Base-by-base conservation (phyloP, 2,329 filamentous ascomycete genomes). In the Colletotrichum salicis region DNA sequence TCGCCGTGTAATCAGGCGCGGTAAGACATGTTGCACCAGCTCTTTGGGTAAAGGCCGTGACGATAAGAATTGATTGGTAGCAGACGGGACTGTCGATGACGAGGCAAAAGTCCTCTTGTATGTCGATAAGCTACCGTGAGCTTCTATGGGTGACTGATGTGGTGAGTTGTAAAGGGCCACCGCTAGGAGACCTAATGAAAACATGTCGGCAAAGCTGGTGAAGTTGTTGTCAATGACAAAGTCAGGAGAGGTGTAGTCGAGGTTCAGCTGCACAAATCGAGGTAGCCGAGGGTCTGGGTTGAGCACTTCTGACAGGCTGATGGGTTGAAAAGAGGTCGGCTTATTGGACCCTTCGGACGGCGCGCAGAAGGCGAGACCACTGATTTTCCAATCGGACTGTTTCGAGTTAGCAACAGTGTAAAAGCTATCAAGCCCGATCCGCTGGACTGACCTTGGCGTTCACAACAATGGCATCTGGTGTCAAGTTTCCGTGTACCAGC, bases 321-420 rank as follows among this genome's bases (percentile, higher is more conserved):
- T 92, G 11, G 94, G 93, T 54, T 92, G 88, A 60, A 97, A 90
- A 4, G 94, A 92, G 3, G 94, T 93, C 57, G 92, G 87, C 75
- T 93, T 91, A 33, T 90, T 91, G 24, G 93, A 93, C 76, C 90
- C 89, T 76, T 95, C 93, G 60, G 94, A 90, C 15, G 95, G 93
- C 57, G 93, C 93, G 79, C 93, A 94, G 81, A 98, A 99, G 0
- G 93, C 90, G 51, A 99, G 88, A n/a, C 96, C 96, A 76, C 95
- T 96, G 73, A 99, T 94, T 81, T 99, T 99, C 96, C 96, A 99
- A 82, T 99, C 96, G 59, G 94, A 97, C 92, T 94, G 77, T 77
- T 73, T 70, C 33, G 33, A 24, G 77, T 85, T 78, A 84, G 80
- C 37, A 15, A 56, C 15, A 48, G 19, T n/a, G 8, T n/a, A 48